phyloP scores from a whole-genome alignment of 257 asterid species.

The Solanum chiquidenum region DNA sequence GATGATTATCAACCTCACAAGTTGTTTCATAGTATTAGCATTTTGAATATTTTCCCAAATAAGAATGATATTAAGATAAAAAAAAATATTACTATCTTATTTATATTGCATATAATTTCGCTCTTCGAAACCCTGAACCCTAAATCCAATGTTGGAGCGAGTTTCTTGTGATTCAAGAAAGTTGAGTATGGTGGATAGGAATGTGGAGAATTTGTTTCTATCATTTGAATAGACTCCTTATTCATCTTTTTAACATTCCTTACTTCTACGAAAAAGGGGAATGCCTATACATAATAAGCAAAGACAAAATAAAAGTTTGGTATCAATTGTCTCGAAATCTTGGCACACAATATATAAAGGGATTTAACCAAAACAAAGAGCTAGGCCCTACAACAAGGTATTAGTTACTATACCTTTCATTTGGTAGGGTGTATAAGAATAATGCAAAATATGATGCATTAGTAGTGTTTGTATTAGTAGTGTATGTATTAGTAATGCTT shows the following conservation, averaged over 20 bases:
- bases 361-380: neutral
- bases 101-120: neutral
- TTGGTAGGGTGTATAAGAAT: too few relatives aligned
- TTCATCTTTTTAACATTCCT: neutral
- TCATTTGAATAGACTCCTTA: neutral
- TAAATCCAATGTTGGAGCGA: too few relatives aligned
- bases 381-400: neutral
- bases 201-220: neutral
- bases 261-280: neutral
- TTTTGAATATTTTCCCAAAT: neutral
- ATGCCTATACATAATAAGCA: neutral
- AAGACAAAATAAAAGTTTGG: neutral
- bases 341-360: neutral
- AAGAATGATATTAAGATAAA: neutral
- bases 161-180: neutral
- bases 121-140: too few relatives aligned
- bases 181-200: neutral
- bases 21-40: neutral
- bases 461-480: too few relatives aligned
- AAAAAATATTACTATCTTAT: neutral
- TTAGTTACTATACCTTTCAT: neutral
- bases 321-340: neutral
- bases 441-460: too few relatives aligned
- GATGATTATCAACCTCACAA: neutral
- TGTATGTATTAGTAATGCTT: too few relatives aligned